Conservation (phyloP, 225 moss, liverwort and hornwort species). For the Rhytidiadelphus loreus region DNA sequence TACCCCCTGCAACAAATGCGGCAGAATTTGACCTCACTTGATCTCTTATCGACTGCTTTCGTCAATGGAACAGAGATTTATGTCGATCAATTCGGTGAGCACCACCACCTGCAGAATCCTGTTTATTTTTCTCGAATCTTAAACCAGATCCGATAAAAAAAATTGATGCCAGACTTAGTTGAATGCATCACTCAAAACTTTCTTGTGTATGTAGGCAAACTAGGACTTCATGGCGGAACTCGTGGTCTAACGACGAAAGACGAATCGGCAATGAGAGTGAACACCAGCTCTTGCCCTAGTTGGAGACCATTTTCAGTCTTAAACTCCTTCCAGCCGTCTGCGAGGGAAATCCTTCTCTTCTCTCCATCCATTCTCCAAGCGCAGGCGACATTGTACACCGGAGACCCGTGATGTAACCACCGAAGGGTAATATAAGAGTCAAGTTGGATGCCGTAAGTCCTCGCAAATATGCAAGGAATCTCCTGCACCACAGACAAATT, state of each 20-base stretch:
- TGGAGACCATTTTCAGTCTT: not conserved
- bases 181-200: not conserved
- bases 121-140: not conserved
- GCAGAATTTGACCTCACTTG: not conserved
- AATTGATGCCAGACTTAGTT: not conserved
- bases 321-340: slow-evolving; percentile 9
- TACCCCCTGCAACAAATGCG: not conserved
- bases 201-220: not conserved
- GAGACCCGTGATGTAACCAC: not conserved
- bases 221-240: not conserved
- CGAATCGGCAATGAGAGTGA: slow-evolving; percentile 2
- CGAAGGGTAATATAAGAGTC: not conserved
- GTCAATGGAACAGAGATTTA: not conserved
- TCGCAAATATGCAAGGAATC: not conserved
- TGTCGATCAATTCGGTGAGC: not conserved
- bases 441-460: not conserved
- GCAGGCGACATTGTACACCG: not conserved
- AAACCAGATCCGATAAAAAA: not conserved
- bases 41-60: not conserved
- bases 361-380: not conserved
- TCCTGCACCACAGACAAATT: not conserved
- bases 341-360: not conserved
- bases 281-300: slow-evolving; percentile 1
- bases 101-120: not conserved
- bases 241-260: slow-evolving; percentile 3